Conservation (phyloP, 768 basidiomycete genomes). For the Ephemerocybe angulata region DNA sequence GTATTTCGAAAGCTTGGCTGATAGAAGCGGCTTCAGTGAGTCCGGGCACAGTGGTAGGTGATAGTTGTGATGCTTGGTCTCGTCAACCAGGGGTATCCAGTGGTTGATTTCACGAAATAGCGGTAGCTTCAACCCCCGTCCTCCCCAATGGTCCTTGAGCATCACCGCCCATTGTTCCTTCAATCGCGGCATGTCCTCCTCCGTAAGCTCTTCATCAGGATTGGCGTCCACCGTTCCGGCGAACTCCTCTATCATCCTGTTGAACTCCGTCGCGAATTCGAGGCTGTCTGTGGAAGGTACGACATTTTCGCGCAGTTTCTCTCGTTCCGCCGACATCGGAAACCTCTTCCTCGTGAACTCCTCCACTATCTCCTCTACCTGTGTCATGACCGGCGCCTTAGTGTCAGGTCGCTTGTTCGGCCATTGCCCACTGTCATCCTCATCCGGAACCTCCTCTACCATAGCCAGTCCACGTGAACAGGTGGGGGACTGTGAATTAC, state of each 20-base stretch:
- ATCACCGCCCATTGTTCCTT: background rate
- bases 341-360: background rate
- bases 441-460: background rate
- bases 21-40: too few relatives aligned
- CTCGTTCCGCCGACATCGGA: background rate
- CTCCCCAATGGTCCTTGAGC: background rate
- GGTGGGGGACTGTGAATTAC: too few relatives aligned
- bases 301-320: background rate
- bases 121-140: too few relatives aligned
- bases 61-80: too few relatives aligned
- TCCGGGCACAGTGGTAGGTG: too few relatives aligned
- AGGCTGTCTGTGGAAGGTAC: background rate
- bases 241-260: background rate
- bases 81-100: too few relatives aligned
- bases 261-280: background rate
- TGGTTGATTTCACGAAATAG: too few relatives aligned
- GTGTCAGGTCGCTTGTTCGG: too few relatives aligned
- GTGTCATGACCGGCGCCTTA: background rate
- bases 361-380: background rate
- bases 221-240: background rate
- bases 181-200: background rate
- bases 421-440: too few relatives aligned
- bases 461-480: background rate
- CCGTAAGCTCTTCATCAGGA: background rate
- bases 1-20: too few relatives aligned